Conservation (phyloP, 164 flowering plant genomes). For the Berberis vulgaris region DNA sequence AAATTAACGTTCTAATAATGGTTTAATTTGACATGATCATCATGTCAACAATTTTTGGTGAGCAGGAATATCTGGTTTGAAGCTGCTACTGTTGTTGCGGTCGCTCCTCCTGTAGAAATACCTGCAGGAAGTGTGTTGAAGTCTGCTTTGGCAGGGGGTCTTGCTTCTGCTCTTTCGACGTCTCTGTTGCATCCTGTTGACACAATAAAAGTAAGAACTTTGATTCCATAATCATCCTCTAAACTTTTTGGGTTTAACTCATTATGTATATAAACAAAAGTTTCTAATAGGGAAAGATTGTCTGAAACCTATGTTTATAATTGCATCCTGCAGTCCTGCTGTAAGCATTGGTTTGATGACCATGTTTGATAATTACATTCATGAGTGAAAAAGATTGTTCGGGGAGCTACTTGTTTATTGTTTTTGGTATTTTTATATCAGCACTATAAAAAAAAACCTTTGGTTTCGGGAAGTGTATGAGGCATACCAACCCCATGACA, state of each 20-base stretch:
- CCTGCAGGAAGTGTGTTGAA: conserved; percentile 87
- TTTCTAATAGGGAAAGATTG: neutral
- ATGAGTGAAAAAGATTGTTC: too few relatives aligned
- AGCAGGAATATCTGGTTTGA: conserved; percentile 90
- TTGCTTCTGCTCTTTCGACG: conserved; percentile 82
- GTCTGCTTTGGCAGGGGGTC: conserved; percentile 97
- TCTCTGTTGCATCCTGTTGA: conserved; percentile 83
- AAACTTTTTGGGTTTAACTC: neutral
- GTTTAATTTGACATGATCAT: neutral
- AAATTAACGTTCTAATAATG: neutral
- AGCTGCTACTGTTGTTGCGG: conserved; percentile 95
- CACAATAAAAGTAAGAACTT: conserved; percentile 62
- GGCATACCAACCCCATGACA: too few relatives aligned
- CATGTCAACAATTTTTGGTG: neutral
- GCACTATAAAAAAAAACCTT: too few relatives aligned
- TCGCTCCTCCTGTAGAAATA: conserved; percentile 82
- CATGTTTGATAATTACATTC: too few relatives aligned
- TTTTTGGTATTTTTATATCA: too few relatives aligned
- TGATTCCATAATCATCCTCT: neutral
- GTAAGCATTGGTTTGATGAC: neutral
- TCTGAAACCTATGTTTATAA: neutral
- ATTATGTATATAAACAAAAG: neutral
- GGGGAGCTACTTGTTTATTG: too few relatives aligned
- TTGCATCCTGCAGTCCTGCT: neutral
- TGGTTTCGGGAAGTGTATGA: too few relatives aligned